A percentile compares a stretch with the other conserved stretches of the same genome.
phyloP scores from a whole-genome alignment of 1,284 basidiomycete species.

The Ustilago trichophora region DNA sequence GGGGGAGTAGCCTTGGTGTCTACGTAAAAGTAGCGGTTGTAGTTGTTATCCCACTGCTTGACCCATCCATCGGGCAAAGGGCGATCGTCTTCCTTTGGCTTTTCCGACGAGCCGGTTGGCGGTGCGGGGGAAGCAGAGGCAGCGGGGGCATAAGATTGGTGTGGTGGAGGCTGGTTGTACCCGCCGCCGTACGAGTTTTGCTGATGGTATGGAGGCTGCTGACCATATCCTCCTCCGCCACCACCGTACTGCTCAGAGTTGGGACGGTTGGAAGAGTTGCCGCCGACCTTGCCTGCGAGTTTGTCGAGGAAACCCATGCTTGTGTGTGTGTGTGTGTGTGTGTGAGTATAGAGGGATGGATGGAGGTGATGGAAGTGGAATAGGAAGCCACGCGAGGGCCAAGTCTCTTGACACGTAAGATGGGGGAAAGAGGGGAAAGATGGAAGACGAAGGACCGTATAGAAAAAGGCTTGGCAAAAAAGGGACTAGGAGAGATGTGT shows the following conservation, averaged over 20 bases:
- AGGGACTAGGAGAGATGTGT: neutral
- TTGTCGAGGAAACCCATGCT: slow-evolving; percentile 58
- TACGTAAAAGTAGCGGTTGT: slow-evolving; percentile 63
- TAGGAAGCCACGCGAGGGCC: too few species aligned
- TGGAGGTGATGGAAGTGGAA: too few species aligned
- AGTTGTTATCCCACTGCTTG: slow-evolving; percentile 62
- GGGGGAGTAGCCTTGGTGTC: slow-evolving; percentile 61
- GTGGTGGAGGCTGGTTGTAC: slow-evolving; percentile 6
- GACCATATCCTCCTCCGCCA: slow-evolving; percentile 21
- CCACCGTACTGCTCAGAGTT: slow-evolving; percentile 40
- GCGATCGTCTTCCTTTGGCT: slow-evolving; percentile 47
- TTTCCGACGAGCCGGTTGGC: slow-evolving; percentile 9
- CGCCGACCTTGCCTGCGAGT: slow-evolving; percentile 50
- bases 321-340: neutral
- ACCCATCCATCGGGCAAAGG: slow-evolving; percentile 60
- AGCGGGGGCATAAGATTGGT: slow-evolving; percentile 16
- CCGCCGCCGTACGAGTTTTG: slow-evolving; percentile 24
- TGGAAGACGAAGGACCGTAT: neutral
- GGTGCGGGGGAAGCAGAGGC: slow-evolving; percentile 1
- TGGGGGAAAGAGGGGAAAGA: neutral
- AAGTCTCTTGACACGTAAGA: too few species aligned
- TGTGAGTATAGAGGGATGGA: too few species aligned
- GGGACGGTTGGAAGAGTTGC: slow-evolving; percentile 20
- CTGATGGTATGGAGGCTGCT: slow-evolving; percentile 29
- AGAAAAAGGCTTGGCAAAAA: slow-evolving; percentile 7